These are phyloP conservation scores for Nigrospora sphaerica DNA, from an alignment of 2,329 filamentous ascomycete species.

Conservation along the genomic window DNA sequence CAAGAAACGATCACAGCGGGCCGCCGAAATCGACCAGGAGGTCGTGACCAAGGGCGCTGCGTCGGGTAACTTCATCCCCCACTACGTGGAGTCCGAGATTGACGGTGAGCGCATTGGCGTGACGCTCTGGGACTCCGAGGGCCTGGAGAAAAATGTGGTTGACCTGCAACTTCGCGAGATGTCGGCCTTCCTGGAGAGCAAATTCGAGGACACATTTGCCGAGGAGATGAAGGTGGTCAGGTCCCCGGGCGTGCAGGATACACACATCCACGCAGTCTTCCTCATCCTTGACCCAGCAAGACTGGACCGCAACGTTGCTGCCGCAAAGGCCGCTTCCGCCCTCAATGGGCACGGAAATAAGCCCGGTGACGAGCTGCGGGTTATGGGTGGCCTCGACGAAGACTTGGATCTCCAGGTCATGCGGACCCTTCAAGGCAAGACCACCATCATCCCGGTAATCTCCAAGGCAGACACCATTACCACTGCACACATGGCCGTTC, in stretches of 20 bases:
- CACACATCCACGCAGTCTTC: constrained; percentile 95
- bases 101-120: constrained; percentile 86
- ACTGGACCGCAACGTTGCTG: constrained; percentile 74
- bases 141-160: constrained; percentile 88
- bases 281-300: constrained; percentile 81
- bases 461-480: constrained; percentile 96
- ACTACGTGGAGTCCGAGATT: constrained; percentile 91
- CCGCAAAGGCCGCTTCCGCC: constrained; percentile 47
- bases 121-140: constrained; percentile 94
- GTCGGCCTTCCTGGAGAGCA: constrained; percentile 87
- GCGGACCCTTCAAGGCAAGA: constrained; percentile 83
- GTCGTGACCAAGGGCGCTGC: constrained; percentile 44
- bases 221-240: constrained; percentile 98
- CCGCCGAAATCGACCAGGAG: constrained; percentile 45
- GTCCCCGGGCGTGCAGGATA: constrained; percentile 87
- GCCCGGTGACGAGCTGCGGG: constrained; percentile 40
- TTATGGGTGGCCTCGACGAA: constrained; percentile 70
- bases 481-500: constrained; percentile 83
- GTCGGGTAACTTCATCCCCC: constrained; percentile 70
- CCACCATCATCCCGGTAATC: constrained; percentile 90
- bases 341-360: constrained; percentile 38
- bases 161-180: constrained; percentile 92
- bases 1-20: constrained; percentile 60
- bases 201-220: constrained; percentile 94
- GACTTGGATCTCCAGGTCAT: constrained; percentile 87